Evolutionary conservation across 257 asterid genomes (phyloP).

Genomic region (Avicennia marina): DNA sequence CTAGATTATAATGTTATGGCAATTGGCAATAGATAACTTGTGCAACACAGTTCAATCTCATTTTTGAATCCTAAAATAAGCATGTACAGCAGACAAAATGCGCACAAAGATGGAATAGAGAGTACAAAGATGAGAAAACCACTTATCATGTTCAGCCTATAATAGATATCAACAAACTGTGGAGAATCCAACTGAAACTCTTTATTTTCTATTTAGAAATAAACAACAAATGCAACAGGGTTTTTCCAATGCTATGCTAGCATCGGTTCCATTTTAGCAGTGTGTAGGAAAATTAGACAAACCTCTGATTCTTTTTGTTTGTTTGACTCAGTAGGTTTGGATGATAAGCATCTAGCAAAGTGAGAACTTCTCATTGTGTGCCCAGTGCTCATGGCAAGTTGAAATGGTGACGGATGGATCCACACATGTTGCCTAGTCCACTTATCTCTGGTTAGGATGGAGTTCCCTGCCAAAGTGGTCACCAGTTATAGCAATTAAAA

Average conservation of each 20-base stretch:
- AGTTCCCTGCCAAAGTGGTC: slow-evolving; percentile 43
- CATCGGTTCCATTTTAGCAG: background rate
- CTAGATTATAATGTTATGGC: background rate
- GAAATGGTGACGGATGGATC: slow-evolving; percentile 35
- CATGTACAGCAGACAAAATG: background rate
- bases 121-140: too few species aligned
- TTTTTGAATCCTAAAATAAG: background rate
- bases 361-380: slow-evolving; percentile 24
- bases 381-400: slow-evolving; percentile 32
- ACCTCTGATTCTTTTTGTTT: slow-evolving; percentile 57
- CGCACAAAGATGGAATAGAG: too few species aligned
- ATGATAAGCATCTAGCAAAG: slow-evolving; percentile 59
- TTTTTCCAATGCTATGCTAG: too few species aligned
- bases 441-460: slow-evolving; percentile 24
- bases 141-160: too few species aligned
- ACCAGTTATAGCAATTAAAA: slow-evolving; percentile 9
- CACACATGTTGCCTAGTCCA: slow-evolving; percentile 29
- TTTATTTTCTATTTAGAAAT: too few species aligned
- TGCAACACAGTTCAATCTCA: background rate
- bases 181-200: too few species aligned
- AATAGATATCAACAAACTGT: too few species aligned
- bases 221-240: too few species aligned
- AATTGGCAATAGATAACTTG: background rate
- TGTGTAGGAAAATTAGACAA: background rate
- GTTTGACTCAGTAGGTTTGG: slow-evolving; percentile 50